Percentiles rank a stretch among this genome's conserved stretches.
Evolutionary conservation across 257 asterid species (phyloP).

Genomic region (Handroanthus guayacan): DNA sequence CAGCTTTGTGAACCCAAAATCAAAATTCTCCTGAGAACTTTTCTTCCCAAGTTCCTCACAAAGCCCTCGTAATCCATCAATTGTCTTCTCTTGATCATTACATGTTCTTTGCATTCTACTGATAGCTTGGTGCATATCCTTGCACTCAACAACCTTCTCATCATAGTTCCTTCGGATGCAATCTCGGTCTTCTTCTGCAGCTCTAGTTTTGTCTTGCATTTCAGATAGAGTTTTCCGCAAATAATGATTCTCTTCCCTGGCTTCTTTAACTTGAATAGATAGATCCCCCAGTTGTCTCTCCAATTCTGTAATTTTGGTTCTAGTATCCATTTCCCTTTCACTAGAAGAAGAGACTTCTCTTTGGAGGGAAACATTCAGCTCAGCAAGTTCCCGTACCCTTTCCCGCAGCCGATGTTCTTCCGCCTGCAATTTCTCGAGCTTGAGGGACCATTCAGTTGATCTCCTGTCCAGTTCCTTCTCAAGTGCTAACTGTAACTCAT

Average conservation of each 20-base stretch:
- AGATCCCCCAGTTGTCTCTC: conserved; percentile 71
- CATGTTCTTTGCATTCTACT: conserved; percentile 84
- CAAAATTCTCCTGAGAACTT: conserved; percentile 49
- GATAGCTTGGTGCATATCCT: conserved; percentile 82
- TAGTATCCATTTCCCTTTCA: conserved; percentile 67
- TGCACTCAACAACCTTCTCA: conserved; percentile 82
- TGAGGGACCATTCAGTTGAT: conserved; percentile 86
- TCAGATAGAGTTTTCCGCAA: conserved; percentile 64
- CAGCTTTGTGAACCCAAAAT: conserved; percentile 65
- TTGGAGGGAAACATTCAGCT: conserved; percentile 93
- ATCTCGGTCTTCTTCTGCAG: conserved; percentile 75
- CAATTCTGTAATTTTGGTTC: conserved; percentile 51
- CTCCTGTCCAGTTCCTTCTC: conserved; percentile 95
- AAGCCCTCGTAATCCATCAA: conserved; percentile 78
- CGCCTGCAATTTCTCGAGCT: conserved; percentile 82
- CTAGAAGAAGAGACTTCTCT: conserved; percentile 77
- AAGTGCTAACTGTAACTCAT: conserved; percentile 75
- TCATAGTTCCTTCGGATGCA: conserved; percentile 70
- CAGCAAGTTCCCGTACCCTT: conserved; percentile 93
- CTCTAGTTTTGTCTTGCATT: conserved; percentile 63
- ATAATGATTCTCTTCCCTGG: conserved; percentile 58
- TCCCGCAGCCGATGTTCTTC: conserved; percentile 97
- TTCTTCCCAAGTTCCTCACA: conserved; percentile 82
- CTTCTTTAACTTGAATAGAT: conserved; percentile 58
- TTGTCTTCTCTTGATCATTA: conserved; percentile 90